Evolutionary conservation across 306 rosid genomes (phyloP).

Genomic region (Geum urbanum): DNA sequence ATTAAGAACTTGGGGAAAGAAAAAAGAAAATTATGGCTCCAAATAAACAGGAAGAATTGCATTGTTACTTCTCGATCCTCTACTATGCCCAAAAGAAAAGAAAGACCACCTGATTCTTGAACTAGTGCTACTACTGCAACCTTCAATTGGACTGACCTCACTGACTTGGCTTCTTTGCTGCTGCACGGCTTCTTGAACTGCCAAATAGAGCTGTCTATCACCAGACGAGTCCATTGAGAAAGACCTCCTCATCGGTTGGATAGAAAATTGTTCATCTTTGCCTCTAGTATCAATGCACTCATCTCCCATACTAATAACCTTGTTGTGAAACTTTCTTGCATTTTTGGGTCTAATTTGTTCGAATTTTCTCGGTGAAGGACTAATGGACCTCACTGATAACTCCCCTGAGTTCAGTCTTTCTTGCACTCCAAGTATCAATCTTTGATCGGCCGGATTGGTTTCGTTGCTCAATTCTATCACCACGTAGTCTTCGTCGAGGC

Average conservation of each 20-base stretch:
- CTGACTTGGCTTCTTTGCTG: slow-evolving; percentile 35
- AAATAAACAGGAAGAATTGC: slow-evolving; percentile 57
- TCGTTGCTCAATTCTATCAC: slow-evolving; percentile 65
- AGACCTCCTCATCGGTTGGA: slow-evolving; percentile 86
- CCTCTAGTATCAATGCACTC: slow-evolving; percentile 73
- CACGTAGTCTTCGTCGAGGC: slow-evolving; percentile 57
- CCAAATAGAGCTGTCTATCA: slow-evolving; percentile 68
- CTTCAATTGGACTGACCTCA: slow-evolving; percentile 50
- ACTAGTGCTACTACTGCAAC: slow-evolving; percentile 36
- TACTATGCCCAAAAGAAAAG: slow-evolving; percentile 77
- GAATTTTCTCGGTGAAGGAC: slow-evolving; percentile 42
- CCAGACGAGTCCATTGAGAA: slow-evolving; percentile 88
- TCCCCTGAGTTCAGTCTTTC: slow-evolving; percentile 36
- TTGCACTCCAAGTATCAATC: slow-evolving; percentile 26
- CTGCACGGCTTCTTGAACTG: slow-evolving; percentile 64
- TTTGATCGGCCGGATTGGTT: slow-evolving; percentile 20
- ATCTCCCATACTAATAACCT: slow-evolving; percentile 82
- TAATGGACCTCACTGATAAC: slow-evolving; percentile 22
- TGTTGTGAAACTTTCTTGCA: slow-evolving; percentile 44
- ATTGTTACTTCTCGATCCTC: slow-evolving; percentile 54
- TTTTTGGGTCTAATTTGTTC: slow-evolving; percentile 38
- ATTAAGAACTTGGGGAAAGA: slow-evolving; percentile 14
- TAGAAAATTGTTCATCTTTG: slow-evolving; percentile 67
- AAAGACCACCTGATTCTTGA: slow-evolving; percentile 60
- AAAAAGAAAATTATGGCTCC: slow-evolving; percentile 35